Percentiles rank a stretch among this genome's conserved stretches.
These are phyloP conservation scores for Aspergillus persii DNA, from an alignment of 2,329 filamentous ascomycete species.

Conservation along the genomic window DNA sequence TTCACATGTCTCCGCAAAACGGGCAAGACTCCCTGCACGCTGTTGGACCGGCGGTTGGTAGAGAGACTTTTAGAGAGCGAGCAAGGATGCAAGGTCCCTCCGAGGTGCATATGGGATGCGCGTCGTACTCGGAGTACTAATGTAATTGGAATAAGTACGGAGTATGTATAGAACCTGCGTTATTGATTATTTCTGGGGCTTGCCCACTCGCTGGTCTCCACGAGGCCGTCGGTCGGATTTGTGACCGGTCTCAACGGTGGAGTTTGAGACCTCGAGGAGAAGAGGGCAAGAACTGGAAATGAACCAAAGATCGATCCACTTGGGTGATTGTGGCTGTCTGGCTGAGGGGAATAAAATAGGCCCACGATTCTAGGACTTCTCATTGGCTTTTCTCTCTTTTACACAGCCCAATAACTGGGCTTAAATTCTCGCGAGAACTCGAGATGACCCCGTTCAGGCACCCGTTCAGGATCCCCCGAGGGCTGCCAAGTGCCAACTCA, in stretches of 20 bases:
- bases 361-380: slow-evolving; percentile 11
- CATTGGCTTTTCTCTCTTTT: slow-evolving; percentile 9
- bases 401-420: slow-evolving; percentile 15
- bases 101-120: slow-evolving; percentile 13
- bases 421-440: slow-evolving; percentile 3
- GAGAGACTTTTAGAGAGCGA: not conserved
- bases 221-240: slow-evolving; percentile 14
- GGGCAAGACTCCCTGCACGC: not conserved
- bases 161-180: not conserved
- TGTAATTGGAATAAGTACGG: not conserved
- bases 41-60: not conserved
- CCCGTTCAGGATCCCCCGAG: not conserved
- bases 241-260: slow-evolving; percentile 20
- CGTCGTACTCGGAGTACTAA: not conserved
- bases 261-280: slow-evolving; percentile 9
- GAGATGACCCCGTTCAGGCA: not conserved
- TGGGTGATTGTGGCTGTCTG: slow-evolving; percentile 1
- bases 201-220: slow-evolving; percentile 10
- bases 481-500: slow-evolving; percentile 17
- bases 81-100: slow-evolving; percentile 15
- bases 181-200: slow-evolving; percentile 4
- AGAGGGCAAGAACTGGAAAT: not conserved
- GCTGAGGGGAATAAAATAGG: slow-evolving; percentile 7
- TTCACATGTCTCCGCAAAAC: not conserved
- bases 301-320: slow-evolving; percentile 14